Evolutionary conservation across 2,329 filamentous ascomycete genomes (phyloP), one percentile per base, ranked within the genome.

Genomic region (Pseudogymnoascus sp.): DNA sequence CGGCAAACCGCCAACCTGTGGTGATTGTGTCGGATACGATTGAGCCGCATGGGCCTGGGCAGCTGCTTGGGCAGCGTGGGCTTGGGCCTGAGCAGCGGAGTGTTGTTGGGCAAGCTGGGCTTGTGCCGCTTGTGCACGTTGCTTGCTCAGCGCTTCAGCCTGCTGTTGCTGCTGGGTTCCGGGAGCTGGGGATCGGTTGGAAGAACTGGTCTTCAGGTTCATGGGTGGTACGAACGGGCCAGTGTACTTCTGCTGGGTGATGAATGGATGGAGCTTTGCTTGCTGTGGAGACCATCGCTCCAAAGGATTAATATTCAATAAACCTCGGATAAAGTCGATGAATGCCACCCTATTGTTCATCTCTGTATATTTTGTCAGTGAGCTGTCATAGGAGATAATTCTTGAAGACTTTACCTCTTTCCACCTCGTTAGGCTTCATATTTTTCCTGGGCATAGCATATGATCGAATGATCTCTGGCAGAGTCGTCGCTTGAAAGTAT

Each of bases 381-480:
- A 64, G 60, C 49, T 62, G 58, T 35, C 22, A 61, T 6, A 35
- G 35, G 5, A 5, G 60, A n/a, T 5, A 11, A 42, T 16, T 28
- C 1, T 36, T 14, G 4, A 45, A 72, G 63, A 49, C 72, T 82
- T 72, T 80, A 97, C 94, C 94, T 89, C 94, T 81, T 70, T 99
- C 94, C 67, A 99, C 88, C 77, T 99, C 94, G 69, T 86, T 90
- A 74, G 89, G 92, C 79, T 99, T 99, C 94, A 99, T 99, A 72
- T 97, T 97, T 79, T 99, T 99, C 71, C 94, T 84, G 58, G 94
- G 94, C 93, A 99, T 97, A 5, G 94, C 90, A 73, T 99, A 99
- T 62, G 90, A 92, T 73, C 95, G 91, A 78, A 99, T 97, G 67
- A 99, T 99, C 68, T 99, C 94, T 3, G 93, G 93, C 61, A 99